Evolutionary conservation across 805 yeast genomes (phyloP).

Genomic region (Yamadazyma olivae): DNA sequence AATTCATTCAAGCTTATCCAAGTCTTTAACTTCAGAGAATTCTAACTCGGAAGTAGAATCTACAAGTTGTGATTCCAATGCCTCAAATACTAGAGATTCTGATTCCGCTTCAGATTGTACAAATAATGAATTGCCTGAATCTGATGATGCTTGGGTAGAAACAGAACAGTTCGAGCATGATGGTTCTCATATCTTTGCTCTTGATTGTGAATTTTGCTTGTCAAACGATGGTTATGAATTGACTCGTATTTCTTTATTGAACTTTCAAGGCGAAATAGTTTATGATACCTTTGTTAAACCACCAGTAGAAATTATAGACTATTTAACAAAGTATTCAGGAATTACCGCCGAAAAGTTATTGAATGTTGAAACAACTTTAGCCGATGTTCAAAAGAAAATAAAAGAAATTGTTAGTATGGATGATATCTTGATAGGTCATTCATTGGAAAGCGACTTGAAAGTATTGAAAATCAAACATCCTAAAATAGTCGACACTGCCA

Average conservation of each 20-base stretch:
- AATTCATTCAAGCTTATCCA: conserved; percentile 34
- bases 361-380: conserved; percentile 59
- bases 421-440: conserved; percentile 85
- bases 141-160: conserved; percentile 13
- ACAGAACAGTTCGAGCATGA: conserved; percentile 53
- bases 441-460: conserved; percentile 76
- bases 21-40: neutral
- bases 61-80: neutral
- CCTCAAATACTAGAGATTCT: no score
- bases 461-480: conserved; percentile 74
- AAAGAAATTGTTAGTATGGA: conserved; percentile 43
- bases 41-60: neutral
- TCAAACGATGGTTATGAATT: conserved; percentile 61
- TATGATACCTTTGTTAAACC: conserved; percentile 82
- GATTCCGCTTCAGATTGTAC: no score
- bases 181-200: conserved; percentile 65
- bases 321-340: conserved; percentile 82
- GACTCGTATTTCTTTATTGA: conserved; percentile 74
- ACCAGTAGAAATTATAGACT: conserved; percentile 67
- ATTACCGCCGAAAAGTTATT: conserved; percentile 68
- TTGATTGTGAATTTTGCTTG: conserved; percentile 94
- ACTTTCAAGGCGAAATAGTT: conserved; percentile 56
- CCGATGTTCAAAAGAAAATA: conserved; percentile 65
- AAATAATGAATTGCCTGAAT: no score
- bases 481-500: conserved; percentile 73